These are phyloP conservation scores for Ustilago loliicola DNA, from an alignment of 1,284 basidiomycete genomes.

Conservation along the genomic window DNA sequence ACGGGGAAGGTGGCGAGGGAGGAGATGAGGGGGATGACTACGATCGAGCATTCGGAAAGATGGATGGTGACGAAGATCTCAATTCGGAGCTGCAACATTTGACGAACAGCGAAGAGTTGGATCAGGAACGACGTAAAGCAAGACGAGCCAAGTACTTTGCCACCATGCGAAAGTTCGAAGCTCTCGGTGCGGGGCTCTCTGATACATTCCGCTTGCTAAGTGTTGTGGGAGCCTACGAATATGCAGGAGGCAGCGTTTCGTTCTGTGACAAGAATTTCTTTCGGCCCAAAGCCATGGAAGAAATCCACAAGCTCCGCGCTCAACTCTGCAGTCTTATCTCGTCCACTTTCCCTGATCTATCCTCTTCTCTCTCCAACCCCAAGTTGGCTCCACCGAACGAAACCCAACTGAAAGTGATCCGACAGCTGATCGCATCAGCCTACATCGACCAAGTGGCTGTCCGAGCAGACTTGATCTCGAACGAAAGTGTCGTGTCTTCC, in stretches of 20 bases:
- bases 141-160: constrained; percentile 76
- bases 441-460: constrained; percentile 97
- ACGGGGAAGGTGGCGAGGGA: constrained; percentile 73
- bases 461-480: constrained; percentile 82
- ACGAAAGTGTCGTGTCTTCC: constrained; percentile 36
- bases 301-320: constrained; percentile 94
- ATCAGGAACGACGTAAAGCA: constrained; percentile 76
- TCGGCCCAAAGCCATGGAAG: constrained; percentile 96
- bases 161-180: constrained; percentile 78
- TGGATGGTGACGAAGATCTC: constrained; percentile 72
- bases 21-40: constrained; percentile 74
- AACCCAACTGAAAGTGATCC: constrained; percentile 84
- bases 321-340: constrained; percentile 74
- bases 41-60: constrained; percentile 64
- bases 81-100: constrained; percentile 72
- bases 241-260: constrained; percentile 79
- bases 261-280: constrained; percentile 94
- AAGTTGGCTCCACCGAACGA: constrained; percentile 58
- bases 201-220: constrained; percentile 90
- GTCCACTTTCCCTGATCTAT: constrained; percentile 31
- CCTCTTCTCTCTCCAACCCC: constrained; percentile 42
- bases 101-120: constrained; percentile 75
- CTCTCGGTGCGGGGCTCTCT: constrained; percentile 85
- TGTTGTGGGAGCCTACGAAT: constrained; percentile 96
- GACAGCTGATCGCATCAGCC: constrained; percentile 87